A percentile compares a stretch with the other conserved stretches of the same genome.
These are phyloP conservation scores for Ogataea glucozyma DNA, from an alignment of 805 yeast species.

Conservation along the genomic window DNA sequence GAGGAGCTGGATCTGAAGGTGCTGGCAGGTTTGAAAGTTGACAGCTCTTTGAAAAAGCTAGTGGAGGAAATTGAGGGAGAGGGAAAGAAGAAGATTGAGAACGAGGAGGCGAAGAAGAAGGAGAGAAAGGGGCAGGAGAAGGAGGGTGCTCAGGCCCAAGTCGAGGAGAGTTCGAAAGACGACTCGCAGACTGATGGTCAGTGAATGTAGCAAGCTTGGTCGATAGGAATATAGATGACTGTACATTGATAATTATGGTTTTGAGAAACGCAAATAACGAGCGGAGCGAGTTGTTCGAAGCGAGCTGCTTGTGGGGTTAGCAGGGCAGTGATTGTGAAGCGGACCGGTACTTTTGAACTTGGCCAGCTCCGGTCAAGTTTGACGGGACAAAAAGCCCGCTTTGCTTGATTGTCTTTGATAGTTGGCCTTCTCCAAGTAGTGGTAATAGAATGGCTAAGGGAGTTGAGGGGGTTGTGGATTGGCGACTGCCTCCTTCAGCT, in stretches of 20 bases:
- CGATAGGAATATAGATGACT: constrained; percentile 1
- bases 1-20: constrained; percentile 26
- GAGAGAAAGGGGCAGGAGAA: neutral
- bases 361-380: too few species aligned
- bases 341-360: too few species aligned
- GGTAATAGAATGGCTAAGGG: too few species aligned
- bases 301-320: too few species aligned
- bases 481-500: too few species aligned
- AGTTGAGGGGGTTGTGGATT: too few species aligned
- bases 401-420: too few species aligned
- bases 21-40: constrained; percentile 29
- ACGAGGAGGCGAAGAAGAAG: neutral
- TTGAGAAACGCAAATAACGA: neutral
- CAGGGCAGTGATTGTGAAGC: too few species aligned
- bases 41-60: constrained; percentile 24
- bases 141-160: constrained; percentile 3
- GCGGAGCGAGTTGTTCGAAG: too few species aligned
- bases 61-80: constrained; percentile 19
- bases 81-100: neutral
- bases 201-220: neutral
- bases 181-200: neutral
- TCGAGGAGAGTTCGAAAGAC: neutral
- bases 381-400: too few species aligned
- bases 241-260: constrained; percentile 2
- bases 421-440: too few species aligned